Evolutionary conservation across 257 asterid species (phyloP), one percentile per base, ranked within the genome.

Genomic region (Vinca minor): DNA sequence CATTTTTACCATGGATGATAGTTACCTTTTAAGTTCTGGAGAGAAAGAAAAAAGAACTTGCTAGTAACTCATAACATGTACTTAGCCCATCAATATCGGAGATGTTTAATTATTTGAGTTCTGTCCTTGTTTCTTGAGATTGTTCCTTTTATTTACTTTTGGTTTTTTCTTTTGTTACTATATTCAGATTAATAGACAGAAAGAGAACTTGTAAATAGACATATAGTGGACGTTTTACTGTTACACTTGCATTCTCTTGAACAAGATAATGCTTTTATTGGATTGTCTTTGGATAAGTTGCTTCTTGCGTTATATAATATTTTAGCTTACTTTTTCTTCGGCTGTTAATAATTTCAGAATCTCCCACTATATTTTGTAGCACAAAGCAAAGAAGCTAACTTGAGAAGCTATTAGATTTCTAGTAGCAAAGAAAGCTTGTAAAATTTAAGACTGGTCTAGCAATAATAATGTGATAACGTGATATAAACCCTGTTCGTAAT

Each of bases 171-270:
- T 21, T 3, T 1, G 42, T 1, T 2, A 8, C 42, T 12, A 8
- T 46, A 45, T 62, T 18, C 67, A 62, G 28, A 62, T 47, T 26
- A 8, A 20, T 28, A 50, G 67, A 17, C 45, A 8, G 41, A 62
- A 41, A 28, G 5, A 26, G 3, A 28, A 28, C 35, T 26, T 11
- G 42, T 32, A 42, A 44, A 28, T 26, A 1, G 18, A 29, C 20
- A 42, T 26, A 28, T 26, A 1, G 18, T 28, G 28, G 55, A 46
- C 7, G 17, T 10, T 44, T 14, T 44, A 5, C 35, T 28, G 21
- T 59, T 59, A 29, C 13, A 1, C 45, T 21, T 46, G 8, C 48
- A 59, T 35, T 42, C 46, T 17, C 11, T 46, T 54, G 38, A 34
- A 34, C 38, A 34, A 34, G 38, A 34, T 34, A 34, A 34, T 34